Percentiles rank a stretch among this genome's conserved stretches.
phyloP scores from a whole-genome alignment of 2,329 filamentous ascomycete genomes.

The Phialophora macrospora region DNA sequence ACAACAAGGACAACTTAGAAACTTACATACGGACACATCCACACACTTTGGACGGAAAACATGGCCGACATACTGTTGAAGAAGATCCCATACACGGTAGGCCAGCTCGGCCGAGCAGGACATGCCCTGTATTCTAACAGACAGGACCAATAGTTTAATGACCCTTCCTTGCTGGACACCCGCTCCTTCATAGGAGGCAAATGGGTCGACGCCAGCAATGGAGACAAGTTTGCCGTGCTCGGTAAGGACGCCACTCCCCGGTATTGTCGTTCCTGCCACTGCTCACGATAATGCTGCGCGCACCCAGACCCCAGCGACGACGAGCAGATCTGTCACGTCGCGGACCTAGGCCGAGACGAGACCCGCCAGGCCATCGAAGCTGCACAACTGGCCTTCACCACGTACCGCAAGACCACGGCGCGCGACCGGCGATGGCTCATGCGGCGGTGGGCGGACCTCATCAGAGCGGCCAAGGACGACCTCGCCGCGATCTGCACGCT shows the following conservation, averaged over 20 bases:
- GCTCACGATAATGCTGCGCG: neutral
- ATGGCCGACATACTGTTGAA: constrained; percentile 15
- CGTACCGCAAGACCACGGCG: constrained; percentile 64
- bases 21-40: neutral
- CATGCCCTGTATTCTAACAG: neutral
- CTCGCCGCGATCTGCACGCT: constrained; percentile 58
- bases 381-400: constrained; percentile 71
- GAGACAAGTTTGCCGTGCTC: constrained; percentile 14
- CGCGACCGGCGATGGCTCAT: constrained; percentile 67
- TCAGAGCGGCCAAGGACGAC: constrained; percentile 68
- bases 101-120: neutral
- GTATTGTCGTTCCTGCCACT: neutral
- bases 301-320: constrained; percentile 12
- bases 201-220: constrained; percentile 17
- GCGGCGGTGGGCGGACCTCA: constrained; percentile 69
- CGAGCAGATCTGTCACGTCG: constrained; percentile 23
- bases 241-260: constrained; percentile 1
- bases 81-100: constrained; percentile 20
- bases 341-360: constrained; percentile 18
- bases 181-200: constrained; percentile 19
- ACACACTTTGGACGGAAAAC: neutral
- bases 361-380: constrained; percentile 70
- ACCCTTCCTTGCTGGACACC: constrained; percentile 19
- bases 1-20: neutral
- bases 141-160: constrained; percentile 14